These are phyloP conservation scores for Coleophoma eucalyptorum DNA, from an alignment of 2,329 filamentous ascomycete species.

Conservation along the genomic window DNA sequence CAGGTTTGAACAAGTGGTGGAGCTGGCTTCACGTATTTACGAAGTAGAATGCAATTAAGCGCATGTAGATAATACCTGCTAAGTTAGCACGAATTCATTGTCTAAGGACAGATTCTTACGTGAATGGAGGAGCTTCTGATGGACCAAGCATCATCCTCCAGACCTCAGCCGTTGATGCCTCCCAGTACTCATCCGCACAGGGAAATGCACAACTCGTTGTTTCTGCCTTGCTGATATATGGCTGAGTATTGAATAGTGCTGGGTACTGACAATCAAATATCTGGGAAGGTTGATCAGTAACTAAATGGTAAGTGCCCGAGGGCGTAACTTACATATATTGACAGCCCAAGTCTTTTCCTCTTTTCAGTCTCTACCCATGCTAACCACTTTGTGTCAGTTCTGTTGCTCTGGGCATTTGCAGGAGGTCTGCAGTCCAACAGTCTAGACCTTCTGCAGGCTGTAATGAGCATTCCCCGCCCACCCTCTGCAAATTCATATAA, in stretches of 20 bases:
- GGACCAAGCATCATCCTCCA: slow-evolving; percentile 20
- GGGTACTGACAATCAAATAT: slow-evolving; percentile 25
- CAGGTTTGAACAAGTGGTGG: slow-evolving; percentile 16
- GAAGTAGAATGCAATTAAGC: slow-evolving; percentile 21
- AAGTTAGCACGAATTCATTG: neutral
- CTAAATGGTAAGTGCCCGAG: neutral
- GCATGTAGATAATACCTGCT: slow-evolving; percentile 21
- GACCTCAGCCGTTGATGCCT: slow-evolving; percentile 13
- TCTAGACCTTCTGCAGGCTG: slow-evolving; percentile 18
- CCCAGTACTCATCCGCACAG: slow-evolving; percentile 21
- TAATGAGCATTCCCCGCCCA: slow-evolving; percentile 19
- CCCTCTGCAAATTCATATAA: slow-evolving; percentile 25
- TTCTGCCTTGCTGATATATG: slow-evolving; percentile 23
- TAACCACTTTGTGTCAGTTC: slow-evolving; percentile 18
- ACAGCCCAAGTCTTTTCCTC: slow-evolving; percentile 21
- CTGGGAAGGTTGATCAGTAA: slow-evolving; percentile 5
- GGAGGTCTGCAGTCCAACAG: slow-evolving; percentile 22
- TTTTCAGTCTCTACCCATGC: slow-evolving; percentile 26
- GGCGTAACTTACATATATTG: slow-evolving; percentile 20
- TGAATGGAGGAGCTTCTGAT: slow-evolving; percentile 14
- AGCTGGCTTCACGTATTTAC: slow-evolving; percentile 22
- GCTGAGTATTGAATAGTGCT: slow-evolving; percentile 23
- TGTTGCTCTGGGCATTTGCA: slow-evolving; percentile 10
- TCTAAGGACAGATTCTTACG: slow-evolving; percentile 3
- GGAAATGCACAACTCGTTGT: slow-evolving; percentile 25